These are phyloP conservation scores for Schizosaccharomyces japonicus DNA, from an alignment of 805 yeast species.

Conservation along the genomic window DNA sequence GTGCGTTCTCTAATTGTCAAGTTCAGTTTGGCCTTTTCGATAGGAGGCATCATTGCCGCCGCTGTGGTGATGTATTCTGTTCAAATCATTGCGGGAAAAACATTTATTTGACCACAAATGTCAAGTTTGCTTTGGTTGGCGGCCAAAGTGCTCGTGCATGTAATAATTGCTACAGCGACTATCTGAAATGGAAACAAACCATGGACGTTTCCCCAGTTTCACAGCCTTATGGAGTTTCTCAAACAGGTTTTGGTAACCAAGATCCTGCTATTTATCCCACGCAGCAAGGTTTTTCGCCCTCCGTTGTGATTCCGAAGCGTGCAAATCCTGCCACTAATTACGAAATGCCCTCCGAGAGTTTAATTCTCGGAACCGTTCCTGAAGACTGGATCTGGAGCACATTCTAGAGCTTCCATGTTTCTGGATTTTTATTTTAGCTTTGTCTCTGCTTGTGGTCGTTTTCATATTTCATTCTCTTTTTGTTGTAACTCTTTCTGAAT, in stretches of 20 bases:
- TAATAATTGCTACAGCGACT: conserved; percentile 38
- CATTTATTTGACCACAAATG: conserved; percentile 28
- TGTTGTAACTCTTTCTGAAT: too few relatives aligned
- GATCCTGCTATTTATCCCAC: too few relatives aligned
- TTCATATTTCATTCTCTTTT: too few relatives aligned
- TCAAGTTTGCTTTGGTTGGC: conserved; percentile 39
- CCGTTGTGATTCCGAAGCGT: neutral
- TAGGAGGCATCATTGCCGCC: conserved; percentile 62
- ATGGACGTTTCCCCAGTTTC: conserved; percentile 1
- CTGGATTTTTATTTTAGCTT: too few relatives aligned
- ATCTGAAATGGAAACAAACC: neutral
- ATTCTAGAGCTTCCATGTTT: conserved; percentile 7
- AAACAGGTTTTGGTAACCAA: neutral
- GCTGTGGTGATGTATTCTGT: conserved; percentile 65
- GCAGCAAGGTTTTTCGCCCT: too few relatives aligned
- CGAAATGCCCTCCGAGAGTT: neutral
- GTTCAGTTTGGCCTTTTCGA: conserved; percentile 52
- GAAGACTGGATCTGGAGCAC: conserved; percentile 15
- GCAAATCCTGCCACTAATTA: neutral
- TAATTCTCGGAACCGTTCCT: conserved; percentile 10
- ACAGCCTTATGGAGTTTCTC: conserved; percentile 11
- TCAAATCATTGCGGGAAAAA: conserved; percentile 37
- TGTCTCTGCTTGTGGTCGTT: too few relatives aligned
- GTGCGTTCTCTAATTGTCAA: conserved; percentile 33
- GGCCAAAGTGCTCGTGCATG: conserved; percentile 40